phyloP scores from a whole-genome alignment of 2,329 filamentous ascomycete genomes.

The Teratosphaeria zuluensis region DNA sequence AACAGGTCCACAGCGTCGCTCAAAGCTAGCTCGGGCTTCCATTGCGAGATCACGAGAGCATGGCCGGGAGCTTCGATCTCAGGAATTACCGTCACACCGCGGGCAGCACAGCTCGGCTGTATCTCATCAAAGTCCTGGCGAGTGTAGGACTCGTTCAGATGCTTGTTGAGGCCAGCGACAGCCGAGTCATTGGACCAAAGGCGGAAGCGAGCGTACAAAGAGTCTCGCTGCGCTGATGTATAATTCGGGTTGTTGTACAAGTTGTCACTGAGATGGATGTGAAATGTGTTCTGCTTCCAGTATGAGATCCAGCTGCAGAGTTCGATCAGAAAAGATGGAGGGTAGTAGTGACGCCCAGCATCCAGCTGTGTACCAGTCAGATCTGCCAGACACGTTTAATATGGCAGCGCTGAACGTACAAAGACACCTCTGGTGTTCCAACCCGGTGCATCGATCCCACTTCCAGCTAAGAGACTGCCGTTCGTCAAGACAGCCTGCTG shows the following conservation, averaged over 20 bases:
- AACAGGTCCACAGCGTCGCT: constrained; percentile 40
- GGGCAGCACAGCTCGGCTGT: constrained; percentile 42
- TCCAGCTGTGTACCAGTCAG: constrained; percentile 33
- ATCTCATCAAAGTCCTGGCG: constrained; percentile 43
- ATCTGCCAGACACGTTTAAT: not conserved
- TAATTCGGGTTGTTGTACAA: constrained; percentile 43
- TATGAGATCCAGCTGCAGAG: constrained; percentile 52
- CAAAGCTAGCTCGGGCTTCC: constrained; percentile 48
- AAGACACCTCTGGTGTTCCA: constrained; percentile 27
- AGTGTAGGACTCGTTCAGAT: constrained; percentile 47
- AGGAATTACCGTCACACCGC: constrained; percentile 49
- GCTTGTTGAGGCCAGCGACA: constrained; percentile 41
- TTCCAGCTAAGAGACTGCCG: constrained; percentile 34
- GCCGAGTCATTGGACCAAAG: constrained; percentile 41
- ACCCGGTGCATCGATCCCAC: constrained; percentile 40
- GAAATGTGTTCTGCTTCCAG: constrained; percentile 52
- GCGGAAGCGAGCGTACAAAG: constrained; percentile 48
- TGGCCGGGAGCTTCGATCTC: constrained; percentile 54
- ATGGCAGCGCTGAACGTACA: constrained; percentile 2
- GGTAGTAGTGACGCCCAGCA: constrained; percentile 47
- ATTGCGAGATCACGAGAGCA: constrained; percentile 47
- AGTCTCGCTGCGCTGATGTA: constrained; percentile 36
- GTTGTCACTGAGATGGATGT: constrained; percentile 51
- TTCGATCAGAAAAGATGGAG: constrained; percentile 45
- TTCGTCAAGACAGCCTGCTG: constrained; percentile 40